Evolutionary conservation across 75 land plant genomes (phyloP).

Genomic region (Selaginella tamariscina): DNA sequence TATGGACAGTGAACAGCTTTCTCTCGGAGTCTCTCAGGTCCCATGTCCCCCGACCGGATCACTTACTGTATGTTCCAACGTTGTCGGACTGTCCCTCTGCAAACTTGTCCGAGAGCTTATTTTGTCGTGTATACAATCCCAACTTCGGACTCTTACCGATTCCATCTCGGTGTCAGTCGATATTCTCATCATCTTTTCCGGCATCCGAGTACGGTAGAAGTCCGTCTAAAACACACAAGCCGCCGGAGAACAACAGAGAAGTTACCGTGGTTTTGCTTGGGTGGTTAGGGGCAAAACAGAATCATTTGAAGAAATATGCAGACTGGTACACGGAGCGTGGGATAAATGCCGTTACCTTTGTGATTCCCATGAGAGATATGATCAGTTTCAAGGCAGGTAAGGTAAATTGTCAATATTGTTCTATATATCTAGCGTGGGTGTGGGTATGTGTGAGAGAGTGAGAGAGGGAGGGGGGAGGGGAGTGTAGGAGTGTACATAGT

Average conservation of each 20-base stretch:
- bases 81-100: no score
- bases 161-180: neutral
- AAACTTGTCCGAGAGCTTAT: neutral
- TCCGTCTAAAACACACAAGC: neutral
- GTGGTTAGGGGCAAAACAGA: constrained; percentile 76
- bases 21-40: neutral
- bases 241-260: neutral
- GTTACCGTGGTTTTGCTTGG: constrained; percentile 70
- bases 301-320: constrained; percentile 70
- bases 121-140: no score
- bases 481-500: no score
- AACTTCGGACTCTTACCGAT: neutral
- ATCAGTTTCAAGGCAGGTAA: constrained; percentile 42
- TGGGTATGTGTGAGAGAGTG: no score
- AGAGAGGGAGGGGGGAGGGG: no score
- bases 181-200: neutral
- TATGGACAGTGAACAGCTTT: neutral
- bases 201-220: neutral
- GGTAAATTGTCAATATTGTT: no score
- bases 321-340: constrained; percentile 69
- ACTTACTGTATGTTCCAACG: neutral
- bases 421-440: no score
- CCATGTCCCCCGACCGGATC: neutral
- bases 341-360: constrained; percentile 53
- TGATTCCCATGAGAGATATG: constrained; percentile 40